Conservation (phyloP, 75 land plant genomes). For the Pinus albicaulis region DNA sequence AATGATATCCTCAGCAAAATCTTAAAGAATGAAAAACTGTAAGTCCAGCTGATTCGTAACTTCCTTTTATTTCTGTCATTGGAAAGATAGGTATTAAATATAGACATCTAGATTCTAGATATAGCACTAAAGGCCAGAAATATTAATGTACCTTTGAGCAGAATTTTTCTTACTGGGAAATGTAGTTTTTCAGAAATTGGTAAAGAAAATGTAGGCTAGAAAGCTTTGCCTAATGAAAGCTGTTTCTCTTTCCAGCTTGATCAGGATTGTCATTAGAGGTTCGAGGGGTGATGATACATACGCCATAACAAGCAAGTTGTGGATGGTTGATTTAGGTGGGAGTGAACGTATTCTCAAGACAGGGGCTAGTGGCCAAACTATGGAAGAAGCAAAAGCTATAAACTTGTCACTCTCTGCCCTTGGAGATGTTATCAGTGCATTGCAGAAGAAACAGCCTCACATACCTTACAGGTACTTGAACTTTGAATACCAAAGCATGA, state of each 20-base stretch:
- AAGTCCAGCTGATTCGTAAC: background rate
- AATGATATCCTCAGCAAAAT: background rate
- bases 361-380: slow-evolving; percentile 57
- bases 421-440: slow-evolving; percentile 78
- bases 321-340: slow-evolving; percentile 89
- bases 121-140: too few relatives aligned
- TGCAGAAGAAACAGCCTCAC: slow-evolving; percentile 53
- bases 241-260: slow-evolving; percentile 38
- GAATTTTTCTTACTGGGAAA: background rate
- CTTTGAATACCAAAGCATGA: background rate
- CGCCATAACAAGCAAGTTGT: slow-evolving; percentile 44
- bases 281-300: slow-evolving; percentile 1
- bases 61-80: background rate
- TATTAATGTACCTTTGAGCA: background rate
- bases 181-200: background rate
- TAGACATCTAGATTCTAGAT: too few relatives aligned
- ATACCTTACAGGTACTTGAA: slow-evolving; percentile 67
- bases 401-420: slow-evolving; percentile 84
- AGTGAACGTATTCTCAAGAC: slow-evolving; percentile 80
- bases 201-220: slow-evolving; percentile 12
- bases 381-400: slow-evolving; percentile 86
- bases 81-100: background rate
- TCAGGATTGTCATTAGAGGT: slow-evolving; percentile 35
- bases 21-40: background rate
- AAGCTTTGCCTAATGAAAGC: slow-evolving; percentile 27